Evolutionary conservation across 176 grass and related monocot genomes (phyloP).

Genomic region (Aegilops sharonensis): DNA sequence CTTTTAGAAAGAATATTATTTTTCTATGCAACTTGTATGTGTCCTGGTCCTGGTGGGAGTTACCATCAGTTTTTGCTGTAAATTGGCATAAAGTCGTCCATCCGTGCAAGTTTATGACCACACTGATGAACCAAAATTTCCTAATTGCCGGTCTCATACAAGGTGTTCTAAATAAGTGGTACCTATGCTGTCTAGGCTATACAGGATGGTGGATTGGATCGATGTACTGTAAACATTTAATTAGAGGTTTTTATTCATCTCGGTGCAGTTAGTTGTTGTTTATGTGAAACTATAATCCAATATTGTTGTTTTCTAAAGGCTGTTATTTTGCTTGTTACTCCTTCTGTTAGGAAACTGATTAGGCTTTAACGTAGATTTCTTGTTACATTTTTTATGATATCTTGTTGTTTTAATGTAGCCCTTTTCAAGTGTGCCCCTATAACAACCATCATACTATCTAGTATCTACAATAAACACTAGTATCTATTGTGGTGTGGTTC

Average conservation of each 20-base stretch:
- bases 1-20: background rate
- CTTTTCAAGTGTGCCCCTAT: background rate
- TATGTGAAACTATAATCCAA: background rate
- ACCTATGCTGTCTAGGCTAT: background rate
- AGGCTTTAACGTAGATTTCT: background rate
- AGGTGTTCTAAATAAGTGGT: background rate
- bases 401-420: background rate
- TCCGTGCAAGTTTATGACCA: background rate
- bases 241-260: conserved; percentile 1
- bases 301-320: background rate
- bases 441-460: background rate
- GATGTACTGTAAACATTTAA: background rate
- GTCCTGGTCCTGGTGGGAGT: background rate
- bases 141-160: background rate
- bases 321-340: background rate
- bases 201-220: background rate
- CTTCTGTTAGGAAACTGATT: background rate
- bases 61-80: background rate
- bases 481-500: background rate
- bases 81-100: background rate
- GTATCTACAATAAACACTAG: background rate
- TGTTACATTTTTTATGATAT: background rate
- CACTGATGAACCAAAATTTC: background rate
- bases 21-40: background rate
- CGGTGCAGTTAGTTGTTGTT: background rate